Percentiles rank a stretch among this genome's conserved stretches.
Evolutionary conservation across 2,329 filamentous ascomycete species (phyloP).

Genomic region (Monosporascus cannonballus): DNA sequence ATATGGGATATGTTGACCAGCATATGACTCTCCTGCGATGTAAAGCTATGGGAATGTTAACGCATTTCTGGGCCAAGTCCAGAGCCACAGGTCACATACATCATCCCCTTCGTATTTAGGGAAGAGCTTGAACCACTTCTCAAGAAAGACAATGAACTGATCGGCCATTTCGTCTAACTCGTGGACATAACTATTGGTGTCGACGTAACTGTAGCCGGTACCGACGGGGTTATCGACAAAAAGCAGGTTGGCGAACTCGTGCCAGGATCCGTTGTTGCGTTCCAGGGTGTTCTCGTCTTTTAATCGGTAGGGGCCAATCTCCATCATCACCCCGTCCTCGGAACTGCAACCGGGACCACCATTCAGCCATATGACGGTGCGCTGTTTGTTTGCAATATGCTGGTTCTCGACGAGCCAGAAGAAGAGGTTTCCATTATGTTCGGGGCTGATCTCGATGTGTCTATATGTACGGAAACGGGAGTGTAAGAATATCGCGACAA

Average conservation of each 20-base stretch:
- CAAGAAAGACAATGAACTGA: slow-evolving; percentile 82
- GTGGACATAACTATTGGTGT: slow-evolving; percentile 78
- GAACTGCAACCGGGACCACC: slow-evolving; percentile 96
- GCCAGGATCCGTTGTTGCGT: slow-evolving; percentile 94
- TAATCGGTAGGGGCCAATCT: slow-evolving; percentile 88
- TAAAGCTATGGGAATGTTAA: slow-evolving; percentile 59
- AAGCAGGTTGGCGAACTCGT: slow-evolving; percentile 93
- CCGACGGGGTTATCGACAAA: slow-evolving; percentile 98
- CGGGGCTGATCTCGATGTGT: slow-evolving; percentile 82
- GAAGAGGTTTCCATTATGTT: slow-evolving; percentile 88
- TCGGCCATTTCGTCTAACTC: slow-evolving; percentile 85
- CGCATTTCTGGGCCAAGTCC: background rate
- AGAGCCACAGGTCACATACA: slow-evolving; percentile 48
- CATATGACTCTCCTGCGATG: slow-evolving; percentile 92
- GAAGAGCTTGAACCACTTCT: slow-evolving; percentile 86
- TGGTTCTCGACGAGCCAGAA: slow-evolving; percentile 98
- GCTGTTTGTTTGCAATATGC: slow-evolving; percentile 85
- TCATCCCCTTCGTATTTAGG: slow-evolving; percentile 89
- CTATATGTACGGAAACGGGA: slow-evolving; percentile 37
- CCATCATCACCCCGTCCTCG: slow-evolving; percentile 93
- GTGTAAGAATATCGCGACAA: background rate
- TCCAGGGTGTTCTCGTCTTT: slow-evolving; percentile 64
- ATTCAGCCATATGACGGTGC: slow-evolving; percentile 95
- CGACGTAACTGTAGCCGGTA: slow-evolving; percentile 92
- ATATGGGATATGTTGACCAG: slow-evolving; percentile 94